These are phyloP conservation scores for Daucus carota DNA, from an alignment of 129 eudicot species.

Conservation along the genomic window DNA sequence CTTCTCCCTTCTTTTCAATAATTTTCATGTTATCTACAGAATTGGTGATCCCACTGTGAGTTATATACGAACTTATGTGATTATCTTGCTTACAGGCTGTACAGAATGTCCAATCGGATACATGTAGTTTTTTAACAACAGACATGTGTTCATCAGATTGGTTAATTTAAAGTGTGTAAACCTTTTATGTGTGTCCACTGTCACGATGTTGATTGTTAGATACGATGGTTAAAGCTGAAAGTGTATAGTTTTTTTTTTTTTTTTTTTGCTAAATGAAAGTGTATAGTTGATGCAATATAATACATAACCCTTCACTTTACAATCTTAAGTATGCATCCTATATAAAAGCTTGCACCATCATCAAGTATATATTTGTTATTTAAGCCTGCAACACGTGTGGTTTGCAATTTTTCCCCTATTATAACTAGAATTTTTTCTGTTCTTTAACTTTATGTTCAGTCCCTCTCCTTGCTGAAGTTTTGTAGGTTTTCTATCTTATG, in stretches of 20 bases:
- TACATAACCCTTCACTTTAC: not conserved
- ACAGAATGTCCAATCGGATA: not conserved
- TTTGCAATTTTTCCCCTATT: not conserved
- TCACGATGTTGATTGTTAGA: not conserved
- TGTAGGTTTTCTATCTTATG: not conserved
- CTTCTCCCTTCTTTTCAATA: conserved; percentile 3
- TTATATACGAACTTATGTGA: not conserved
- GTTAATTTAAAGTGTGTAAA: not conserved
- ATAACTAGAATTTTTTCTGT: not conserved
- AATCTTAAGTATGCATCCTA: not conserved
- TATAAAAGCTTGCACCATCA: not conserved
- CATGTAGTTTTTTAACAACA: not conserved
- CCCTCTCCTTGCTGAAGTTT: not conserved
- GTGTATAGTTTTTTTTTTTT: not conserved
- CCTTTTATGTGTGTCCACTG: not conserved
- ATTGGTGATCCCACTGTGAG: not conserved
- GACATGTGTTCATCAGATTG: not conserved
- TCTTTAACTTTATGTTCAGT: not conserved
- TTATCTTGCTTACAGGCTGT: not conserved
- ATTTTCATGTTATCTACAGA: not conserved
- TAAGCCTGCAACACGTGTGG: not conserved
- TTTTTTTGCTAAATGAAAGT: no score
- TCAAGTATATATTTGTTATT: not conserved
- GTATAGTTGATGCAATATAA: not conserved
- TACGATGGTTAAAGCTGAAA: not conserved